These are phyloP conservation scores for Raddia guianensis DNA, from an alignment of 176 grass and related monocot species.

Conservation along the genomic window DNA sequence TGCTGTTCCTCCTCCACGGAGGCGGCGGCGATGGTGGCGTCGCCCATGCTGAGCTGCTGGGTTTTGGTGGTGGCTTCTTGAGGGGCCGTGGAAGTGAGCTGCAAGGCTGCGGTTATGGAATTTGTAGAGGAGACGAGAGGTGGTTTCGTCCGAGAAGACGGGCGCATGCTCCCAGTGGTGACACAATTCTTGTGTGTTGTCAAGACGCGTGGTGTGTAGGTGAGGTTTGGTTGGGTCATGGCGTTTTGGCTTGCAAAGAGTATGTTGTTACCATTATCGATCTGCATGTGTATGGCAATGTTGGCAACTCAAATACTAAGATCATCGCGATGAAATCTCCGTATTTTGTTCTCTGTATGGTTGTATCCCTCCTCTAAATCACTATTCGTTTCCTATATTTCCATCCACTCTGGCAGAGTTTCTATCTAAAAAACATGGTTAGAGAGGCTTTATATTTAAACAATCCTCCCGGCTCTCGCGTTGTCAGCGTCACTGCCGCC, in stretches of 20 bases:
- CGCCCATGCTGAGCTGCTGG: conserved; percentile 43
- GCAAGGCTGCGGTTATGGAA: conserved; percentile 19
- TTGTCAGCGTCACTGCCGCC: too few species aligned
- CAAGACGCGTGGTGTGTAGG: conserved; percentile 43
- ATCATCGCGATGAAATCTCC: too few species aligned
- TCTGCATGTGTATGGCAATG: background rate
- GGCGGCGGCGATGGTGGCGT: conserved; percentile 26
- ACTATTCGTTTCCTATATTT: too few species aligned
- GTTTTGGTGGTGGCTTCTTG: background rate
- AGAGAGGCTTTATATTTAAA: too few species aligned
- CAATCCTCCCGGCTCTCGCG: too few species aligned
- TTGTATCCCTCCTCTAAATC: too few species aligned
- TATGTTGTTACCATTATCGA: background rate
- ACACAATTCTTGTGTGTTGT: conserved; percentile 51
- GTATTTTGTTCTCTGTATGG: too few species aligned
- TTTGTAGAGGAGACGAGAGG: conserved; percentile 52
- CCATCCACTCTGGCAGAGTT: too few species aligned
- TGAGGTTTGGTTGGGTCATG: conserved; percentile 58
- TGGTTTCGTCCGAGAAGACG: background rate
- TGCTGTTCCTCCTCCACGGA: conserved; percentile 39
- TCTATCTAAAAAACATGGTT: too few species aligned
- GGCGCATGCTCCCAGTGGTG: background rate
- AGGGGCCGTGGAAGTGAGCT: background rate
- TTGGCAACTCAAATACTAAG: background rate
- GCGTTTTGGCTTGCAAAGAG: conserved; percentile 36